phyloP scores from a whole-genome alignment of 495 filamentous ascomycete genomes.

The Polyplosphaeria fusca region DNA sequence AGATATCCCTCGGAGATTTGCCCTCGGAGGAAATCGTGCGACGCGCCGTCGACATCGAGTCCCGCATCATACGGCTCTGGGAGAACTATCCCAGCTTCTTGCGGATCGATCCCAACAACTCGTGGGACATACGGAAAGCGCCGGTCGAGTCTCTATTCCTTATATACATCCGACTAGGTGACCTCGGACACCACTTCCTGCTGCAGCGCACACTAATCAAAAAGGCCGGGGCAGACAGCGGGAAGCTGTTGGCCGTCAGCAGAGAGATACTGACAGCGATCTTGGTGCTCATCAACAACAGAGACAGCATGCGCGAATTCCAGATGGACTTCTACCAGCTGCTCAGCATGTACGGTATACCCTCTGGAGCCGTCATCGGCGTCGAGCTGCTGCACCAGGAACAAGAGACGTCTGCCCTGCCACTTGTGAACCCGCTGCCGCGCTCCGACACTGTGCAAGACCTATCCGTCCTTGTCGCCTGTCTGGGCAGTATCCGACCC shows the following conservation, averaged over 20 bases:
- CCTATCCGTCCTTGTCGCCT: slow-evolving; percentile 60
- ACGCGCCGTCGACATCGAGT: slow-evolving; percentile 46
- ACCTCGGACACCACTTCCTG: slow-evolving; percentile 58
- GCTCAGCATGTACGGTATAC: slow-evolving; percentile 48
- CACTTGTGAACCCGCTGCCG: slow-evolving; percentile 46
- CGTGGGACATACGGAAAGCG: slow-evolving; percentile 18
- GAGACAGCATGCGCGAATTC: slow-evolving; percentile 50
- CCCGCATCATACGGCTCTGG: slow-evolving; percentile 4
- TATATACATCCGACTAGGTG: slow-evolving; percentile 49
- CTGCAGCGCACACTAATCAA: slow-evolving; percentile 56
- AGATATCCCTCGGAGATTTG: slow-evolving; percentile 55
- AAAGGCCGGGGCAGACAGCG: slow-evolving; percentile 49
- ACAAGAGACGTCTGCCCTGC: slow-evolving; percentile 35
- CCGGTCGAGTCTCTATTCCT: slow-evolving; percentile 28
- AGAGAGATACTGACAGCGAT: slow-evolving; percentile 50
- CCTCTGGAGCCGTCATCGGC: slow-evolving; percentile 56
- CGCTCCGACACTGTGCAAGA: slow-evolving; percentile 62
- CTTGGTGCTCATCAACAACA: slow-evolving; percentile 47
- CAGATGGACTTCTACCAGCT: slow-evolving; percentile 56
- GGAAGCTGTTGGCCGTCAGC: slow-evolving; percentile 53
- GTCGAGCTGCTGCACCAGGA: slow-evolving; percentile 61
- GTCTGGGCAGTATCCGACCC: slow-evolving; percentile 55
- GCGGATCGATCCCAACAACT: slow-evolving; percentile 8
- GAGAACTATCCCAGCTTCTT: slow-evolving; percentile 22
- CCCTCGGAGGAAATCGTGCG: slow-evolving; percentile 47